Conservation (phyloP, 805 yeast species). For the Kluyveromyces siamensis region DNA sequence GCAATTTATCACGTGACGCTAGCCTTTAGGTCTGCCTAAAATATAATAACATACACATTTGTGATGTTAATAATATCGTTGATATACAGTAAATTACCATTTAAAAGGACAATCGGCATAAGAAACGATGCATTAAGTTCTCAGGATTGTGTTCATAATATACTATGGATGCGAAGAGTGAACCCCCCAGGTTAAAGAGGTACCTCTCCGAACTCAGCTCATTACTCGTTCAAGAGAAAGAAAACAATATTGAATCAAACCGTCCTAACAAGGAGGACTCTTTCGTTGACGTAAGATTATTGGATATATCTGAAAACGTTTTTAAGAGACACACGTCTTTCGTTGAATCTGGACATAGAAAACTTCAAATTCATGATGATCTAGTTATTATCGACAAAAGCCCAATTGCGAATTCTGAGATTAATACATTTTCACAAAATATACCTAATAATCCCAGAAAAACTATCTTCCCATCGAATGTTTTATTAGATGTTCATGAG, state of each 20-base stretch:
- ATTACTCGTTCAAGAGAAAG: not conserved
- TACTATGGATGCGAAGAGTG: not conserved
- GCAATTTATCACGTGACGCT: not conserved
- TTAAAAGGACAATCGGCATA: not conserved
- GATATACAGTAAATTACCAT: too few relatives aligned
- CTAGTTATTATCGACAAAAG: not conserved
- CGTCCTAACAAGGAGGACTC: not conserved
- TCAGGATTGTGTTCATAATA: not conserved
- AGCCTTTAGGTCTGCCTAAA: too few relatives aligned
- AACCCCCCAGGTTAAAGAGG: not conserved
- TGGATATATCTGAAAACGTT: not conserved
- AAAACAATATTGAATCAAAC: not conserved
- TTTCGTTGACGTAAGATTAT: not conserved
- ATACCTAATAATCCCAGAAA: too few relatives aligned
- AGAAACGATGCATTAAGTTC: not conserved
- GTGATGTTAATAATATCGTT: too few relatives aligned
- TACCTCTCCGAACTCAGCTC: slow-evolving; percentile 1
- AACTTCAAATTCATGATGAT: not conserved
- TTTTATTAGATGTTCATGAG: too few relatives aligned
- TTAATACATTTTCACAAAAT: too few relatives aligned
- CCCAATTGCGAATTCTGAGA: not conserved
- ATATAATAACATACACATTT: too few relatives aligned
- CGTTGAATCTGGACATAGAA: not conserved
- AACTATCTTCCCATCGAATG: too few relatives aligned
- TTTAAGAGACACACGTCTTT: not conserved